Evolutionary conservation across 148 eudicot genomes (phyloP).

Genomic region (Cornus controversa): DNA sequence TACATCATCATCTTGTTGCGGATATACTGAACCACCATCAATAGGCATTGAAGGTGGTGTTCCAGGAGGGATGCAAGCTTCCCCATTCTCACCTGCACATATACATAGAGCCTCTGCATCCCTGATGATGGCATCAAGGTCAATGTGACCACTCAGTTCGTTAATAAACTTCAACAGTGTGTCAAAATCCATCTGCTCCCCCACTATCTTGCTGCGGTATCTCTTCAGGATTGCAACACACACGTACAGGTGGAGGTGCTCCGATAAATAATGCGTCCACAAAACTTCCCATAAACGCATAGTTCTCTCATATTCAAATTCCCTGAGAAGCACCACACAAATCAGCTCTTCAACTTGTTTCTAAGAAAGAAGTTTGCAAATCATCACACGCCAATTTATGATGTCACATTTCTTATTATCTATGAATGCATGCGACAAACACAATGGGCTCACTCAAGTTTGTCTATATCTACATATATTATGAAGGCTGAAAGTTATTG

Average conservation of each 20-base stretch:
- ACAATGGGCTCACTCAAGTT: no score
- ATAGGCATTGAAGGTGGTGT: slow-evolving; percentile 83
- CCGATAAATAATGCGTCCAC: slow-evolving; percentile 82
- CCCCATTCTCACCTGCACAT: slow-evolving; percentile 94
- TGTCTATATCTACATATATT: no score
- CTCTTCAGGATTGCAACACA: slow-evolving; percentile 85
- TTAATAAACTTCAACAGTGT: slow-evolving; percentile 87
- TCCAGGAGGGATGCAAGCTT: slow-evolving; percentile 90
- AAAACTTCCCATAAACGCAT: slow-evolving; percentile 87
- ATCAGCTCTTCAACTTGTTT: background rate
- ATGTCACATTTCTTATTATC: no score
- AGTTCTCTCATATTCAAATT: slow-evolving; percentile 68
- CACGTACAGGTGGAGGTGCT: slow-evolving; percentile 82
- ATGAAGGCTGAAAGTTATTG: no score
- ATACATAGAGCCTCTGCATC: slow-evolving; percentile 92
- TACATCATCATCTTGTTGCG: slow-evolving; percentile 79
- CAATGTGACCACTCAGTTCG: slow-evolving; percentile 78
- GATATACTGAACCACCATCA: slow-evolving; percentile 45
- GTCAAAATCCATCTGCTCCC: slow-evolving; percentile 95
- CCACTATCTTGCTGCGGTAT: slow-evolving; percentile 72
- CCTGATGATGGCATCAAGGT: slow-evolving; percentile 59
- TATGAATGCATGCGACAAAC: no score
- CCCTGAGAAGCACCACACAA: slow-evolving; percentile 47
- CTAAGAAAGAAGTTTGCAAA: no score
- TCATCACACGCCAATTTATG: no score